Evolutionary conservation across 805 yeast species (phyloP).

Genomic region (Aciculoconidium aculeatum): DNA sequence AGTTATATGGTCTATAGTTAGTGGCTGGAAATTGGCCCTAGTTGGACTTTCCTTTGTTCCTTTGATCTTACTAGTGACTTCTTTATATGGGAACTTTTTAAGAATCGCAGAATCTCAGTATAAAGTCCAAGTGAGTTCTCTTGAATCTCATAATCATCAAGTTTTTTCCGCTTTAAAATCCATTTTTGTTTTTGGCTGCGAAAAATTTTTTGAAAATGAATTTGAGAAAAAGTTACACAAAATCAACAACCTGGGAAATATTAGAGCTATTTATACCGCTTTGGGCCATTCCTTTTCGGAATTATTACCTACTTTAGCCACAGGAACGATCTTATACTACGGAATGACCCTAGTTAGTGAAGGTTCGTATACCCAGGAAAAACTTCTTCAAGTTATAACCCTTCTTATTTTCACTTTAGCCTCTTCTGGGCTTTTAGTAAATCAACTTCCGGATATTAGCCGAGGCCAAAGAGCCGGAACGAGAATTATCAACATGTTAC

Average conservation of each 20-base stretch:
- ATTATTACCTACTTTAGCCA: constrained; percentile 52
- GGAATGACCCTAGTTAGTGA: constrained; percentile 68
- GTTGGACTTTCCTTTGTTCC: constrained; percentile 80
- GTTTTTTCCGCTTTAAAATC: constrained; percentile 56
- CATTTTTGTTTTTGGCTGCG: constrained; percentile 51
- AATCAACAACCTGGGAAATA: constrained; percentile 36
- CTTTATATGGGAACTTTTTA: constrained; percentile 45
- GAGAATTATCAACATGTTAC: constrained; percentile 36
- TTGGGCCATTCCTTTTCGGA: constrained; percentile 57
- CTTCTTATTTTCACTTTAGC: constrained; percentile 68
- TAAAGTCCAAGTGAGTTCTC: constrained; percentile 46
- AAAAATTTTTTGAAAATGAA: constrained; percentile 37
- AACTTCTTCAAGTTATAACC: constrained; percentile 64
- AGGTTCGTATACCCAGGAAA: constrained; percentile 48
- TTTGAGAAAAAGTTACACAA: constrained; percentile 24
- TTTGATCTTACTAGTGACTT: constrained; percentile 46
- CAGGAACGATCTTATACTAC: constrained; percentile 70
- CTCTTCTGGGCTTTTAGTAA: constrained; percentile 52
- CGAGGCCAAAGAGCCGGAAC: constrained; percentile 75
- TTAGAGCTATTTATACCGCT: constrained; percentile 58
- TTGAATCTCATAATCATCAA: constrained; percentile 51
- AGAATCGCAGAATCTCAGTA: constrained; percentile 55
- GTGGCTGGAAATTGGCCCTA: constrained; percentile 84
- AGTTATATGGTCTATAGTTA: constrained; percentile 65
- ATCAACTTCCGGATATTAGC: constrained; percentile 71